A percentile compares a stretch with the other conserved stretches of the same genome.
phyloP scores from a whole-genome alignment of 495 filamentous ascomycete genomes.

The Aspergillus hancockii region DNA sequence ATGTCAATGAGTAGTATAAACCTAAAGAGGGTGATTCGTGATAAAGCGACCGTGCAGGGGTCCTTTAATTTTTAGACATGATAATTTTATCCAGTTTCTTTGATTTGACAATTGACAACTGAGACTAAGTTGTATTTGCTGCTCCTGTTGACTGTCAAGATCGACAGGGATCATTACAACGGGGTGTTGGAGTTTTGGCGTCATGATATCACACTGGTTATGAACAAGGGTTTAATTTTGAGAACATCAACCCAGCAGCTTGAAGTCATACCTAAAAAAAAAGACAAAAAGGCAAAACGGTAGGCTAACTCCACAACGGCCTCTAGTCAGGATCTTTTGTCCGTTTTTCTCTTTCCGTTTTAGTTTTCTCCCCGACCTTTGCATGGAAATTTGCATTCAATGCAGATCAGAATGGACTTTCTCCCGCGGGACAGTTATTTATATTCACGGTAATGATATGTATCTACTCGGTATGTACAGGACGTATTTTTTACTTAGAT shows the following conservation, averaged over 20 bases:
- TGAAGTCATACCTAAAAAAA: background rate
- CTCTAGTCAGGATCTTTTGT: background rate
- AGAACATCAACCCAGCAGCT: background rate
- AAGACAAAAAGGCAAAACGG: background rate
- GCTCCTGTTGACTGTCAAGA: background rate
- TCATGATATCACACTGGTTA: background rate
- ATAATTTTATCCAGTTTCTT: background rate
- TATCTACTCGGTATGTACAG: background rate
- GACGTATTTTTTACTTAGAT: background rate
- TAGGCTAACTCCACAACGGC: constrained; percentile 7
- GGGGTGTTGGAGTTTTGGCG: too few species aligned
- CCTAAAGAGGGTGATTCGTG: background rate
- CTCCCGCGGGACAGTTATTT: background rate
- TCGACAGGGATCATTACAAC: background rate
- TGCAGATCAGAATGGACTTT: background rate
- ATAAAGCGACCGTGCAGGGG: background rate
- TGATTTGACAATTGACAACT: background rate
- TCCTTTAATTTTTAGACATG: background rate
- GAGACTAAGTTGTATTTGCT: background rate
- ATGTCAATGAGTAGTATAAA: too few species aligned
- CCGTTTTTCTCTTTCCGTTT: background rate
- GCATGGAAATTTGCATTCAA: background rate
- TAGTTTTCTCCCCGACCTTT: background rate
- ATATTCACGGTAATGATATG: constrained; percentile 1
- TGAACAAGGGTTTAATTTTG: background rate